Base-by-base conservation (phyloP, 345 rosid species). In the Limnanthes douglasii region DNA sequence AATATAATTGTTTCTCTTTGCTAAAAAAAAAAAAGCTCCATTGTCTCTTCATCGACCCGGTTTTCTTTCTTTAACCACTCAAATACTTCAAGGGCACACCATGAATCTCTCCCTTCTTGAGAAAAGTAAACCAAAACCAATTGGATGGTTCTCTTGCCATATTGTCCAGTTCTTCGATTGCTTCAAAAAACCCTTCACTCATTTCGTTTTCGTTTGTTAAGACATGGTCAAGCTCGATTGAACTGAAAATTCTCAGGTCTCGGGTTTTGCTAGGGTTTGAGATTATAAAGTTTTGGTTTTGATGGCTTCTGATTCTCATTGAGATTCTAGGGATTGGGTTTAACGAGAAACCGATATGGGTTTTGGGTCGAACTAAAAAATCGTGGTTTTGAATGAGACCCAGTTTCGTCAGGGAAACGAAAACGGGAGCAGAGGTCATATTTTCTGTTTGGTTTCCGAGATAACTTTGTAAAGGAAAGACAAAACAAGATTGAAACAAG, bases 1-100 rank as follows among this genome's bases (percentile, higher is more conserved):
- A n/a, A n/a, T n/a, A n/a, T n/a, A n/a, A n/a, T n/a, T n/a, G n/a
- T n/a, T n/a, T n/a, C n/a, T n/a, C n/a, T n/a, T n/a, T n/a, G n/a
- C n/a, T n/a, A n/a, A n/a, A n/a, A n/a, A n/a, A n/a, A n/a, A n/a
- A n/a, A n/a, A n/a, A n/a, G n/a, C 75, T 82, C 97, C 94, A 82
- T 75, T 0, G 80, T 78, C 61, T 86, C 93, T 39, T 67, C 60
- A 47, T 86, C 97, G 3, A 86, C 97, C 30, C 69, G 62, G 18
- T 82, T 64, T 48, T 75, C 94, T 58, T 75, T 82, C 22, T 59
- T 73, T 28, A 86, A 48, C 94, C 97, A 86, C 50, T 86, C 97
- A 37, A 86, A 86, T 9, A 86, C 94, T 59, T 86, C 97, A 3
- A 86, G 85, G 0, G 94, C 80, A 38, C 97, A 86, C 97, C 97